Conservation (phyloP, 345 rosid genomes). For the Eucalyptus polyanthemos region DNA sequence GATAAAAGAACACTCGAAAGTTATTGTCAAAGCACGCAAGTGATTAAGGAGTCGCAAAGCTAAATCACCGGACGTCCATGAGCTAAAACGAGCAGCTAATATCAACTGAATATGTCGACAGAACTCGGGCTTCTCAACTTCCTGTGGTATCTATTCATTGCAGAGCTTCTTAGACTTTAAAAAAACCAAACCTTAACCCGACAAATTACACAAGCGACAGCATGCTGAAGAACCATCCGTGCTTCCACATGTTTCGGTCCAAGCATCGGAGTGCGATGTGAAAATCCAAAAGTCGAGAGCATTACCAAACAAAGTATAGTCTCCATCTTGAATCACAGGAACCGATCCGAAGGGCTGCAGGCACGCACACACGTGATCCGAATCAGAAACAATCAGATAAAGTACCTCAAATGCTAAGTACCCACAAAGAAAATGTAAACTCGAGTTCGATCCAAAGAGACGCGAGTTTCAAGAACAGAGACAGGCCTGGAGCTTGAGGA, state of each 20-base stretch:
- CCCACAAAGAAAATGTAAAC: not conserved
- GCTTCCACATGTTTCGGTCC: not conserved
- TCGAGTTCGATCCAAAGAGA: not conserved
- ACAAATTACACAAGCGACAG: not conserved
- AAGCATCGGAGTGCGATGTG: not conserved
- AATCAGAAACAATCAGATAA: not conserved
- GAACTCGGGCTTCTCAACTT: not conserved
- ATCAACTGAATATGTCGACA: not conserved
- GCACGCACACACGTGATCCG: not conserved
- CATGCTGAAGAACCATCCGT: not conserved
- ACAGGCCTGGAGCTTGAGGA: slow-evolving; percentile 48
- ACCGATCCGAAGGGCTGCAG: slow-evolving; percentile 60
- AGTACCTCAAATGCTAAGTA: not conserved
- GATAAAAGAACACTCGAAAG: not conserved
- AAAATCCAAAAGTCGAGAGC: not conserved
- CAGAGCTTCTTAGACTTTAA: not conserved
- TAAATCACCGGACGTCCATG: not conserved
- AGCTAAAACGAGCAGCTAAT: not conserved
- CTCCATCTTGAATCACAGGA: slow-evolving; percentile 16
- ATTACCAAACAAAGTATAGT: slow-evolving; percentile 15
- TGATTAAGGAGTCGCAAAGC: not conserved
- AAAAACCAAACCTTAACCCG: not conserved
- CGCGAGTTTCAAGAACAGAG: not conserved
- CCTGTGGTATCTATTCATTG: not conserved
- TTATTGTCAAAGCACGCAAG: not conserved